Base-by-base conservation (phyloP, 495 filamentous ascomycete genomes). In the Symbiotaphrina buchneri region DNA sequence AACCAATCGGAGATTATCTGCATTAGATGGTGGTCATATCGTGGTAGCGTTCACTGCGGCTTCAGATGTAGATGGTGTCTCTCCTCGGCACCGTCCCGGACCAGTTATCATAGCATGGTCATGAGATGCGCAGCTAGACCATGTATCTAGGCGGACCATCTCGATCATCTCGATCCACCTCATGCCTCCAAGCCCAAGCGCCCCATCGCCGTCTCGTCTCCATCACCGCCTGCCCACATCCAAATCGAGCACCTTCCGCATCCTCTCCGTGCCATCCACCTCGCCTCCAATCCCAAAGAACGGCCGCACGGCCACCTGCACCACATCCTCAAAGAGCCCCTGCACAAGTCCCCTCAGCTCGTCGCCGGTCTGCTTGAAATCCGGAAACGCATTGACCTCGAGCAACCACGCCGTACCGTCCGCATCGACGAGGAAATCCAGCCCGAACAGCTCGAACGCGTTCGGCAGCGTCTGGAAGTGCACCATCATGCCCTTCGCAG, bases 331-430 rank as follows among this genome's bases (percentile, higher is more conserved):
- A 59, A 84, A 83, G 34, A 97, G 53, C 18, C 73, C 74, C 3
- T 53, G 58, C 8, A 97, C 70, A 32, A 94, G 49, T 4, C 54
- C 62, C 41, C 56, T 70, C 35, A 80, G 47, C 29, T 71, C 65
- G 7, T 65, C 68, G 2, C 87, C 85, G 8, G 81, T 92, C 64
- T 94, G 85, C 43, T 50, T 66, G 43, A 94, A 94, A 51, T 97
- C 87, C 27, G 87, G 87, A 49, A 84, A 97, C 1, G 85, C 76
- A 53, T 97, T 97, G n/a, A 91, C 63, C 57, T 97, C 87, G 31
- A 97, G 48, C 43, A 95, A 49, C 61, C 65, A 92, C 14, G 68
- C 64, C 3, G 35, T 59, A 0, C 68, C 69, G 3, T 38, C 28
- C 4, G 48, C 61, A 47, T 84, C 79, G 8, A 92, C 71, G 38